Conservation (phyloP, 495 filamentous ascomycete genomes). For the Penicillium arizonense region DNA sequence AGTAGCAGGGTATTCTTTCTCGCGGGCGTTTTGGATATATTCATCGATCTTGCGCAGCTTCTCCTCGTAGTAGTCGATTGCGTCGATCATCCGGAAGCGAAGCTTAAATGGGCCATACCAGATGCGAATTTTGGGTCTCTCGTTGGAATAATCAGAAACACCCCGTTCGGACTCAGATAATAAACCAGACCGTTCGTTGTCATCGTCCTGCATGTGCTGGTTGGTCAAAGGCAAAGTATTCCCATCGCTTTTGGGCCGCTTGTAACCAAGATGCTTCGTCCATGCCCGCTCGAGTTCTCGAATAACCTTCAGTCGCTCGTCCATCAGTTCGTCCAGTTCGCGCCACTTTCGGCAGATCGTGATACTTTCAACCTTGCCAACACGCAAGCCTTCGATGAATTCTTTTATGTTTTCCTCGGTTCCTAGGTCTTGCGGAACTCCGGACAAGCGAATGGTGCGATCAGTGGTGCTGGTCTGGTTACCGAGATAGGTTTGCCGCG, state of each 20-base stretch:
- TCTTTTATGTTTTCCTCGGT: constrained; percentile 82
- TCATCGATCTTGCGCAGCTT: constrained; percentile 80
- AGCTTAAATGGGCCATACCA: constrained; percentile 80
- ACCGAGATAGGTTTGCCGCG: constrained; percentile 88
- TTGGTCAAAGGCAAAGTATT: constrained; percentile 51
- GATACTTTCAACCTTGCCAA: constrained; percentile 92
- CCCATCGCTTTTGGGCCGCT: constrained; percentile 44
- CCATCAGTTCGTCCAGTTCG: constrained; percentile 73
- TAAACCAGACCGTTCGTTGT: constrained; percentile 51
- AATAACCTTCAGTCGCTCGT: constrained; percentile 60
- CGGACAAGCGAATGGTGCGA: constrained; percentile 86
- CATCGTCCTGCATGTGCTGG: constrained; percentile 42
- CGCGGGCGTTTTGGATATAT: constrained; percentile 64
- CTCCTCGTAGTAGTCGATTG: constrained; percentile 91
- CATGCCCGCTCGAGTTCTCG: constrained; percentile 82
- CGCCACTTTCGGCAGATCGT: constrained; percentile 87
- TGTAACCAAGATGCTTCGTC: constrained; percentile 64
- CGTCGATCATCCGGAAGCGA: constrained; percentile 73
- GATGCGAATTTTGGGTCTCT: constrained; percentile 68
- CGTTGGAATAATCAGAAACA: constrained; percentile 36
- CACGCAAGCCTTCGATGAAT: constrained; percentile 80
- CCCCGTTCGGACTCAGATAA: constrained; percentile 43
- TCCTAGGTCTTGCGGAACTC: constrained; percentile 76
- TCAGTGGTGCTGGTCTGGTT: constrained; percentile 92
- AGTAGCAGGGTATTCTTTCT: constrained; percentile 74